Percentiles rank a stretch among this genome's conserved stretches.
Conservation (phyloP, 75 land plant genomes). For the Selaginella tamariscina region DNA sequence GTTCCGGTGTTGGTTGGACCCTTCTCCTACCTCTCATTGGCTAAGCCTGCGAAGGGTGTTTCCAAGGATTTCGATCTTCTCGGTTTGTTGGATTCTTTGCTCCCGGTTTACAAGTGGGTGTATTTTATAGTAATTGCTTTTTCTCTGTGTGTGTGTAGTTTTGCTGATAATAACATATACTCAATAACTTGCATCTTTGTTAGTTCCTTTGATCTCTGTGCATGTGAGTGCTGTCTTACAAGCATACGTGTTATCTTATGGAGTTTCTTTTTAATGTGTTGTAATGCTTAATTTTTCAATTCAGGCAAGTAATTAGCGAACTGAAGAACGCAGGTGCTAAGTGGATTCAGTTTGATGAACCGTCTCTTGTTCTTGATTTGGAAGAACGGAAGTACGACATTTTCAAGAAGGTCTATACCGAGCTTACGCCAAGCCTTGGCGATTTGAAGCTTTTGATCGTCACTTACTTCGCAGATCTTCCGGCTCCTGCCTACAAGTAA, state of each 20-base stretch:
- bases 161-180: neutral
- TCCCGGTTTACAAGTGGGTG: slow-evolving; percentile 36
- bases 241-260: neutral
- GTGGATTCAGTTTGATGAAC: slow-evolving; percentile 77
- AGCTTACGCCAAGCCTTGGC: neutral
- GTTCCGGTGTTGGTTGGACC: slow-evolving; percentile 8
- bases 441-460: neutral
- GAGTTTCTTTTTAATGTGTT: neutral
- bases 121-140: too few relatives aligned
- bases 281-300: neutral
- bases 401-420: slow-evolving; percentile 20
- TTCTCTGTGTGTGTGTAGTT: neutral
- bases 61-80: slow-evolving; percentile 9
- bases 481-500: neutral
- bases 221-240: neutral
- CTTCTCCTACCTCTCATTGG: slow-evolving; percentile 2
- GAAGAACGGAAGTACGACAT: slow-evolving; percentile 42
- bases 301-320: slow-evolving; percentile 61
- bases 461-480: neutral
- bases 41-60: slow-evolving; percentile 8
- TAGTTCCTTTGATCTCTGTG: neutral
- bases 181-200: neutral
- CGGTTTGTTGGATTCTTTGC: neutral
- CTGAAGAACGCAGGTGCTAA: slow-evolving; percentile 71
- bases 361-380: slow-evolving; percentile 61